phyloP scores from a whole-genome alignment of 2,329 filamentous ascomycete genomes.

The Talaromyces albobiverticillius region DNA sequence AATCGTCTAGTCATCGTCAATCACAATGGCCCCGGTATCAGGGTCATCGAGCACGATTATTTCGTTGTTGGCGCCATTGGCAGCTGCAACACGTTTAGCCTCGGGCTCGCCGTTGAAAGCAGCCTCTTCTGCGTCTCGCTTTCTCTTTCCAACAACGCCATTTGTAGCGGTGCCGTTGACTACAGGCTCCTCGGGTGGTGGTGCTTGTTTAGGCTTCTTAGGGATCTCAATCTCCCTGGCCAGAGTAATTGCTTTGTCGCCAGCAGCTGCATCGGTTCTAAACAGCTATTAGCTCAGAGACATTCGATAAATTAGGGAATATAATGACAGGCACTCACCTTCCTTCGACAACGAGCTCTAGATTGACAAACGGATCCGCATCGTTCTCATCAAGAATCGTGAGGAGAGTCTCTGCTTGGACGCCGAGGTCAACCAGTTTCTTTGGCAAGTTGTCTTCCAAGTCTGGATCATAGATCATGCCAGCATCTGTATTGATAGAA shows the following conservation, averaged over 20 bases:
- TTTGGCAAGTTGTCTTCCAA: slow-evolving; percentile 81
- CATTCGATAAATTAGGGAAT: neutral
- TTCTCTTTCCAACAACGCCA: slow-evolving; percentile 36
- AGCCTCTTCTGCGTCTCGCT: slow-evolving; percentile 45
- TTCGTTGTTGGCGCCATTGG: slow-evolving; percentile 40
- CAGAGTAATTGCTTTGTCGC: slow-evolving; percentile 41
- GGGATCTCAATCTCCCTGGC: slow-evolving; percentile 46
- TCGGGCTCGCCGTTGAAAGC: slow-evolving; percentile 39
- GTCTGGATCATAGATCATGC: slow-evolving; percentile 85
- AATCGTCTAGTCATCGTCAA: slow-evolving; percentile 45
- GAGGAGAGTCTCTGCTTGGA: slow-evolving; percentile 71
- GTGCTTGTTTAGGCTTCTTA: slow-evolving; percentile 41
- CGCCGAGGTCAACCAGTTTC: slow-evolving; percentile 73
- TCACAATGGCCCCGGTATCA: slow-evolving; percentile 62
- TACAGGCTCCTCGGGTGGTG: slow-evolving; percentile 29
- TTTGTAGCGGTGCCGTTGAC: slow-evolving; percentile 23
- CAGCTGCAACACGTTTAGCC: slow-evolving; percentile 36
- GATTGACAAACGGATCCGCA: slow-evolving; percentile 66
- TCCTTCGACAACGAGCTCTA: slow-evolving; percentile 59
- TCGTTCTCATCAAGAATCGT: slow-evolving; percentile 82
- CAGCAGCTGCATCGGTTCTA: slow-evolving; percentile 29
- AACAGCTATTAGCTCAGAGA: slow-evolving; percentile 15
- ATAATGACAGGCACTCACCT: slow-evolving; percentile 24
- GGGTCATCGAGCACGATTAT: slow-evolving; percentile 48
- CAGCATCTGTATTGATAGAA: slow-evolving; percentile 69